Evolutionary conservation across 352 stramenopile genomes (phyloP), one percentile per base, ranked within the genome.

Genomic region (Globisporangium paddicum): DNA sequence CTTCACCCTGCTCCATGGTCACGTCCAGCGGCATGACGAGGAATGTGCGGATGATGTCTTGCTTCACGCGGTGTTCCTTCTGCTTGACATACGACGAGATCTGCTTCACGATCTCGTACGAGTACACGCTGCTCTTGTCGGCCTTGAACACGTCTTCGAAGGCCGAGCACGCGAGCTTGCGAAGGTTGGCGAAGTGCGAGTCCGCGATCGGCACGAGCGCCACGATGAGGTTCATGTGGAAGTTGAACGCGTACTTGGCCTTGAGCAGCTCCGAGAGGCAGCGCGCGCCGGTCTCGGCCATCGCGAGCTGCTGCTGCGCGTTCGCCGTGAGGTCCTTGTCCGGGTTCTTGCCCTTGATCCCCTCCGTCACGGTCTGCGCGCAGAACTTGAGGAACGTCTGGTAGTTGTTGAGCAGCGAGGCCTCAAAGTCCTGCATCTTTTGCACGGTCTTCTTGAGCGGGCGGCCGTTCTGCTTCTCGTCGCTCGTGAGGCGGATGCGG

Each of bases 401-500:
- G 71, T 93, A 95, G 62, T 87, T 79, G 63, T 72, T 87, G 21
- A 95, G 72, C 71, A 95, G 60, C 45, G 72, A 61, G 2, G 75
- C 71, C 58, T 95, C 86, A 51, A 77, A 93, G 19, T 95, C 86
- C 56, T 92, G 85, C 77, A 95, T 87, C 53, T 91, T 74, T 65
- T 93, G 75, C 57, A 95, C 86, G 57, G 88, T 87, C 63, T 95
- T 95, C 71, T 95, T 95, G 60, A 82, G 73, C 9, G 83, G 83
- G 0, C 78, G 79, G 34, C 88, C 88, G 23, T 87, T 77, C 62
- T 89, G 82, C 62, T 88, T 81, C 62, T 98, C 93, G 3, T 90
- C 73, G 1, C 79, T 95, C 32, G 91, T 80, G 23, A 89, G 61
- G 58, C 95, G 90, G 51, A 99, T 98, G 52, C 95, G 86, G 75